A percentile compares a stretch with the other conserved stretches of the same genome.
These are phyloP conservation scores for Wickerhamomyces sp. DNA, from an alignment of 1,139 yeast species.

Conservation along the genomic window DNA sequence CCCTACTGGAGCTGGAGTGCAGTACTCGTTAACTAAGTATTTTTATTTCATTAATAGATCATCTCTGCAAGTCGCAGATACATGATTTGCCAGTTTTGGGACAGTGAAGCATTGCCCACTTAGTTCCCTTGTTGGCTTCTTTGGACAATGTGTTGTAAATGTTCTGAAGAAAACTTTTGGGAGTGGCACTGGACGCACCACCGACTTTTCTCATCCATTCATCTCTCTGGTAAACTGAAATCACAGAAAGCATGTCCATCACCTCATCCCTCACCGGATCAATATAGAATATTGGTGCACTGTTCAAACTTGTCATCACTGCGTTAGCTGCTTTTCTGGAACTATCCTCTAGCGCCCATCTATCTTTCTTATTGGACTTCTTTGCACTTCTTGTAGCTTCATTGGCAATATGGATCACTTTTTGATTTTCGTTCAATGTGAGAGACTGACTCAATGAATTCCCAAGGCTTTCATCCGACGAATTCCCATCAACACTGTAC, in stretches of 20 bases:
- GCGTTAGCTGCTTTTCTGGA: conserved; percentile 57
- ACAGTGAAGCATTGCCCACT: conserved; percentile 70
- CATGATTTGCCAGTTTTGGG: conserved; percentile 69
- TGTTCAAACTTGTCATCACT: conserved; percentile 48
- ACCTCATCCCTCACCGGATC: conserved; percentile 79
- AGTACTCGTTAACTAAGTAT: too few species aligned
- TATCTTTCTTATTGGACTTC: conserved; percentile 71
- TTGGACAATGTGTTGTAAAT: conserved; percentile 67
- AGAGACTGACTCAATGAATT: conserved; percentile 16
- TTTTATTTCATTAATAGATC: too few species aligned
- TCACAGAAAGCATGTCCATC: conserved; percentile 70
- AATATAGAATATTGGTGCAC: conserved; percentile 67
- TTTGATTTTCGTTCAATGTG: conserved; percentile 37
- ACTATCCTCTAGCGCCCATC: conserved; percentile 75
- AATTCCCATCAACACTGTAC: conserved; percentile 20
- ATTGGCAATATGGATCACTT: conserved; percentile 55
- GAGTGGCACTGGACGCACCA: conserved; percentile 59
- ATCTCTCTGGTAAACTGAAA: conserved; percentile 72
- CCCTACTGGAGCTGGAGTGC: too few species aligned
- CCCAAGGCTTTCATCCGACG: conserved; percentile 21
- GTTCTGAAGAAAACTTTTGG: conserved; percentile 70
- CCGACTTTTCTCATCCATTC: conserved; percentile 89
- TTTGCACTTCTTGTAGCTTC: conserved; percentile 66
- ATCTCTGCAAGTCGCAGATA: conserved; percentile 63
- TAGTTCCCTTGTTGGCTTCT: conserved; percentile 65